Evolutionary conservation across 768 basidiomycete genomes (phyloP), one percentile per base, ranked within the genome.

Genomic region (Boletus bicolor): DNA sequence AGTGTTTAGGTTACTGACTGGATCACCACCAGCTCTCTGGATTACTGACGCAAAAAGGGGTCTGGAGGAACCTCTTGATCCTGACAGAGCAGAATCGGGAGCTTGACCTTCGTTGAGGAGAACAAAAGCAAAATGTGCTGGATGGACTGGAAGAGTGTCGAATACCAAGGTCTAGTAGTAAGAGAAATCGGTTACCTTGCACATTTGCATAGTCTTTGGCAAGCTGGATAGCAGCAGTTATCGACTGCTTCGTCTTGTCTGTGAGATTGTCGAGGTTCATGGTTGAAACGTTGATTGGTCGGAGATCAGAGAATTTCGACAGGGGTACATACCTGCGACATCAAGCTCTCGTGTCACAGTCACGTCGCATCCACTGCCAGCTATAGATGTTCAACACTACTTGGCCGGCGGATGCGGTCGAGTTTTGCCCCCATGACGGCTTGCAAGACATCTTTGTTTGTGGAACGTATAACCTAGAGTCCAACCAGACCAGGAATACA

Each of bases 361-460:
- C 55, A 61, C 49, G 30, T 41, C 19, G 6, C 19, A 8, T 28
- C 6, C 1, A 21, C 28, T 28, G 21, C 32, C 17, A 14, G 30
- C 8, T 6, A 7, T 10, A 32, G 11, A 58, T 42, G 56, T 65
- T 80, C 62, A 84, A 92, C 70, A 96, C 93, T 1, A 71, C 75
- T n/a, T 86, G 83, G 64, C 93, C 93, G 10, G 94, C 93, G 21
- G 94, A 97, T 71, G 84, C 89, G 11, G 79, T 93, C 52, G 97
- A 98, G 64, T 98, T 94, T 68, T 94, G 91, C 62, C 95, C 94
- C 5, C 81, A 81, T 53, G 76, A 78, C 12, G 74, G 75, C 26
- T 77, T 76, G 47, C 73, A 77, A 3, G 74, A 87, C 60, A 72
- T 97, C 28, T 80, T 98, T 56, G 88, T 87, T 2, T 93, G 92